These are phyloP conservation scores for Fraxinus baroniana DNA, from an alignment of 305 asterid genomes.

Conservation along the genomic window DNA sequence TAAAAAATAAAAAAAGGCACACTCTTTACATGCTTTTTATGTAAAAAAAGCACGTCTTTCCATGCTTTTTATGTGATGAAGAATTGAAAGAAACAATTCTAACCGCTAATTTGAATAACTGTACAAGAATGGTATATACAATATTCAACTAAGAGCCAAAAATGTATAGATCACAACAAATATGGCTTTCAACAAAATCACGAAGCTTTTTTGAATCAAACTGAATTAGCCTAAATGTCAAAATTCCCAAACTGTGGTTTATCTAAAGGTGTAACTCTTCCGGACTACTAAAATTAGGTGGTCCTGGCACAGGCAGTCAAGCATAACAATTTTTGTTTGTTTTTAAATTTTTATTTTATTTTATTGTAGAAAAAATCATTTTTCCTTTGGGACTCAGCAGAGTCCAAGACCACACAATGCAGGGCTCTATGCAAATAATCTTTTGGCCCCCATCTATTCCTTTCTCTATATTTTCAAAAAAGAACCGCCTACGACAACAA, in stretches of 20 bases:
- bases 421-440: background rate
- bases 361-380: background rate
- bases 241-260: background rate
- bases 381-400: background rate
- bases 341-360: no score
- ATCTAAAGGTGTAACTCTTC: background rate
- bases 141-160: background rate
- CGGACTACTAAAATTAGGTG: background rate
- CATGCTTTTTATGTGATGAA: background rate
- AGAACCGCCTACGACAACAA: no score
- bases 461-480: background rate
- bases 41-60: background rate
- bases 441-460: background rate
- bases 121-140: background rate
- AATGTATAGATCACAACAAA: background rate
- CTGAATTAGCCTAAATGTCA: background rate
- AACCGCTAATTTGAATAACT: background rate
- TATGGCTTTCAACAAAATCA: background rate
- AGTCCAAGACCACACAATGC: background rate
- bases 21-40: no score
- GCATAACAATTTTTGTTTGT: background rate
- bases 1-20: background rate
- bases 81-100: background rate
- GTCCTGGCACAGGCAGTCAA: background rate
- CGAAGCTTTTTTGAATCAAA: background rate